phyloP scores from a whole-genome alignment of 148 eudicot genomes.

The Heliamphora exappendiculata region DNA sequence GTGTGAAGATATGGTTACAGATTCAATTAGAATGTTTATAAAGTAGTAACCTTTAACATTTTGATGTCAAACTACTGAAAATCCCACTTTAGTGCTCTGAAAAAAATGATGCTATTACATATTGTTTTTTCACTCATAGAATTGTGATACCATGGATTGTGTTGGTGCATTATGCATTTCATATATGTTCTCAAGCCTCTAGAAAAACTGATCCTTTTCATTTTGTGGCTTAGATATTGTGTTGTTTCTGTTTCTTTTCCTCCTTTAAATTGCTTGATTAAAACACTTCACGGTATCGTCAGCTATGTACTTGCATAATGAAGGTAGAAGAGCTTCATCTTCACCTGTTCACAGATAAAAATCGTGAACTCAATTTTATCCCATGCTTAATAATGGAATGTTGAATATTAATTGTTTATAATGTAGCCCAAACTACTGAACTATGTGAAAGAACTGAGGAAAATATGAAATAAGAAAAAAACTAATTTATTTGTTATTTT shows the following conservation, averaged over 20 bases:
- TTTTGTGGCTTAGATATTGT: not conserved
- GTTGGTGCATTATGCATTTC: not conserved
- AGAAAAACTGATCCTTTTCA: not conserved
- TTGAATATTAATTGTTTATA: not conserved
- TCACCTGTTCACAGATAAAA: slow-evolving; percentile 2
- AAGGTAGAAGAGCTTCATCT: slow-evolving; percentile 4
- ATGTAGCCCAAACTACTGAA: not conserved
- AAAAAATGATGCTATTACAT: not conserved
- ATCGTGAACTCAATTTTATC: not conserved
- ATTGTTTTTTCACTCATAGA: not conserved
- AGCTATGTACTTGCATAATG: not conserved
- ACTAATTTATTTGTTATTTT: not conserved
- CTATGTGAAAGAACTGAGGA: not conserved
- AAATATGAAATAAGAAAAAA: not conserved
- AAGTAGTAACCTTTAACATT: not conserved
- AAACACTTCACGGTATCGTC: not conserved
- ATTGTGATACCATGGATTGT: not conserved
- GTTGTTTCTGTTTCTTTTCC: not conserved
- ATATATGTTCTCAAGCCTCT: not conserved
- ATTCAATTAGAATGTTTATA: not conserved
- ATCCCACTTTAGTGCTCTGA: not conserved
- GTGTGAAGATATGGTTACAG: not conserved
- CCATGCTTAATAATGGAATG: slow-evolving; percentile 2
- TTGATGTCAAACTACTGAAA: not conserved
- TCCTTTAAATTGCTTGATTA: not conserved